Evolutionary conservation across 2,329 filamentous ascomycete species (phyloP), one percentile per base, ranked within the genome.

Genomic region (Trichoderma afroharzianum): DNA sequence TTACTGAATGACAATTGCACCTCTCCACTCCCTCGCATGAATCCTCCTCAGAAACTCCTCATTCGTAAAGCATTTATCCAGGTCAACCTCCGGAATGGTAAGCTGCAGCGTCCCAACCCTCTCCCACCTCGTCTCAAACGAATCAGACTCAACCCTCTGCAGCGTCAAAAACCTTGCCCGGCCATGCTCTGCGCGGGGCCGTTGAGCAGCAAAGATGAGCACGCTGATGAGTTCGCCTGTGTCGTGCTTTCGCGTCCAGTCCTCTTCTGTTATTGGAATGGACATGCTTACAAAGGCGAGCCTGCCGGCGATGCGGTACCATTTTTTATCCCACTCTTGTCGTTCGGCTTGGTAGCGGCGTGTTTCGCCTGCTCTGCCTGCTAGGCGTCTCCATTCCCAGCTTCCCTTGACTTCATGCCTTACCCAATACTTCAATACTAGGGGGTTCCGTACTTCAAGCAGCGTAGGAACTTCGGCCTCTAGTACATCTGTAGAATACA

Each of bases 301-400:
- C 14, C 70, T 66, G n/a, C 70, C 63, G 3, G 18, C 70, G 39
- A 71, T 50, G 28, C 63, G 70, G 30, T 68, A 67, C 63, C 63
- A 58, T 43, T 57, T 57, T 28, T 69, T 55, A 55, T 72, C 70
- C 63, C 57, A 72, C 14, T 57, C 58, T 14, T 32, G 55, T 39
- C 32, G 30, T 28, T 69, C 66, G 12, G 64, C 70, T 6, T 39
- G 47, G 43, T 69, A 59, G 14, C 59, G 47, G 18, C 50, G 70
- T 26, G 28, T 43, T 30, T 47, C 63, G 28, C 66, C 64, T 21
- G 70, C 70, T 30, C 64, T 39, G 11, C 70, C 70, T 6, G 70
- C 64, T 7, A 69, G 6, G 21, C 58, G 64, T 11, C 64, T 68
- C 70, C 70, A 72, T 63, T 72, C 64, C 70, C 70, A 72, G 28